These are phyloP conservation scores for Trametes sanguinea DNA, from an alignment of 768 basidiomycete species.

Conservation along the genomic window DNA sequence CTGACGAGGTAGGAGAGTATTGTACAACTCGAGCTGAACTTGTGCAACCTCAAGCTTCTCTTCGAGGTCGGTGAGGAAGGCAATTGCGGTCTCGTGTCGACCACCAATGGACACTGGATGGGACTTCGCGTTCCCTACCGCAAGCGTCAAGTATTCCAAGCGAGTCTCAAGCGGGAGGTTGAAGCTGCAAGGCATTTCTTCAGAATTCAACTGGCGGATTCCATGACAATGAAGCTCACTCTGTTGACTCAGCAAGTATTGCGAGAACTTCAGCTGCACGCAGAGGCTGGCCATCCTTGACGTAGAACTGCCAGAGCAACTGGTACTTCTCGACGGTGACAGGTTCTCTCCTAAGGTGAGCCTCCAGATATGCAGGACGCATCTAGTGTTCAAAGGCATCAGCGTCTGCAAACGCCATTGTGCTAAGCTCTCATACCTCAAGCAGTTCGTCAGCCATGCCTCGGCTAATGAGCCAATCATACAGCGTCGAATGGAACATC, in stretches of 20 bases:
- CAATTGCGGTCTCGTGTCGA: slow-evolving; percentile 86
- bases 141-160: slow-evolving; percentile 90
- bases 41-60: slow-evolving; percentile 97
- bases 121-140: slow-evolving; percentile 95
- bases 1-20: slow-evolving; percentile 55
- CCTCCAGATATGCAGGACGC: slow-evolving; percentile 85
- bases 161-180: slow-evolving; percentile 69
- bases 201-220: neutral
- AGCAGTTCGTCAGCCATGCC: slow-evolving; percentile 85
- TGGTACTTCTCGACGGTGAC: slow-evolving; percentile 80
- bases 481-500: slow-evolving; percentile 91
- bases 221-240: slow-evolving; percentile 50
- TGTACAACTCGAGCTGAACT: slow-evolving; percentile 91
- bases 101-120: slow-evolving; percentile 79
- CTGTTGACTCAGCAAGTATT: slow-evolving; percentile 78
- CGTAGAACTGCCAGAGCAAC: slow-evolving; percentile 96
- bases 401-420: neutral
- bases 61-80: slow-evolving; percentile 92
- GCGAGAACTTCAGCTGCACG: slow-evolving; percentile 87
- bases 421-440: slow-evolving; percentile 56
- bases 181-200: slow-evolving; percentile 47
- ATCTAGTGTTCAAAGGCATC: slow-evolving; percentile 48
- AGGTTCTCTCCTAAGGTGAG: slow-evolving; percentile 82
- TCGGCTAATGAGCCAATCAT: slow-evolving; percentile 88
- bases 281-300: slow-evolving; percentile 84